Base-by-base conservation (phyloP, 768 basidiomycete genomes). In the Lactarius psammicola region DNA sequence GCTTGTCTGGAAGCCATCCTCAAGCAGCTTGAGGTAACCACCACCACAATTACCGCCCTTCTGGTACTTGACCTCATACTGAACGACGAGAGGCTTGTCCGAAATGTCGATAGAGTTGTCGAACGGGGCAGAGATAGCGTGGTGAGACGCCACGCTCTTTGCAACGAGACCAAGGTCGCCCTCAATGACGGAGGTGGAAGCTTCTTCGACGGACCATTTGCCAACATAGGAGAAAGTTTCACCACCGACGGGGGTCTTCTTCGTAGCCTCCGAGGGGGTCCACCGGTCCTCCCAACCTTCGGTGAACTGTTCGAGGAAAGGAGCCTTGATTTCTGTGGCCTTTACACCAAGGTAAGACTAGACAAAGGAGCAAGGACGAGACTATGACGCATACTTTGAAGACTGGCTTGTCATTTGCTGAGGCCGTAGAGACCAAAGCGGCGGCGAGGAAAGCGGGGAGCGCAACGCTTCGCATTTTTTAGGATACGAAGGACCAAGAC, bases 41-140 rank as follows among this genome's bases (percentile, higher is more conserved):
- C 97, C 97, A 77, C 97, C 97, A 73, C 97, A 98, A 79, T 97
- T 97, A 56, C 97, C 93, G 51, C 96, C 95, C 79, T 98, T 95
- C 82, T 99, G 95, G 77, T 97, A 95, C 80, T 98, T 96, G 80
- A 97, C 97, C 76, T 99, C 97, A 73, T 99, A 99, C 75, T 97
- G 95, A 23, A 98, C 89, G 70, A 98, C 95, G 54, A 98, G 82
- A 53, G 95, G 90, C 78, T 95, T 84, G 64, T 85, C 79, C 71
- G 82, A 83, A 80, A 95, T 92, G 81, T 90, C 87, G 73, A 98
- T 80, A 60, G 92, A 83, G 64, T 82, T 75, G 17, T 78, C 71
- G 78, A 99, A 95, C 15, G 95, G 90, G 1, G 95, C 94, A 66
- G 96, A 98, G 77, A 99, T 98, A 75, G 97, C 97, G 74, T 98